Evolutionary conservation across 352 stramenopile species (phyloP).

Genomic region (Globisporangium carolinianum): DNA sequence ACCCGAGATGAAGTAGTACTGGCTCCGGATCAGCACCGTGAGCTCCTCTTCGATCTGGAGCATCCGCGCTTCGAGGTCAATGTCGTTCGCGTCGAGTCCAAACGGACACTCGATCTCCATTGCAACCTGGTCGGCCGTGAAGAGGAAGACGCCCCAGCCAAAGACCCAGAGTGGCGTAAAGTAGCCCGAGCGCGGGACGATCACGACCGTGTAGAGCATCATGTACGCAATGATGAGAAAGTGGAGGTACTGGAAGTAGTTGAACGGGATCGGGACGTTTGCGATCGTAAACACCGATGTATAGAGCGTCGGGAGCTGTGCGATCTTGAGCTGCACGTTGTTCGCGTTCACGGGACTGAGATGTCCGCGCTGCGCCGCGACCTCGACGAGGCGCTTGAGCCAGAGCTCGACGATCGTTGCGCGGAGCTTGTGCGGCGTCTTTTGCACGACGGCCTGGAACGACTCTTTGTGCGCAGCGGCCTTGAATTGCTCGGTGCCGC

Average conservation of each 20-base stretch:
- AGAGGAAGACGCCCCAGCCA: slow-evolving; percentile 72
- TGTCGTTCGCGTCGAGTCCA: slow-evolving; percentile 73
- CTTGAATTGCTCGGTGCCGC: slow-evolving; percentile 49
- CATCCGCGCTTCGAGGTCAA: slow-evolving; percentile 65
- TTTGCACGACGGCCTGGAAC: slow-evolving; percentile 46
- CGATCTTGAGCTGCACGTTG: slow-evolving; percentile 55
- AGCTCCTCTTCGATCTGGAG: slow-evolving; percentile 80
- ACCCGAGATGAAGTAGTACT: slow-evolving; percentile 76
- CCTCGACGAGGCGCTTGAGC: slow-evolving; percentile 69
- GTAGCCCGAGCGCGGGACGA: slow-evolving; percentile 59
- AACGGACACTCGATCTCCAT: slow-evolving; percentile 85
- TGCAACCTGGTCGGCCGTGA: slow-evolving; percentile 74
- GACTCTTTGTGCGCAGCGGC: slow-evolving; percentile 38
- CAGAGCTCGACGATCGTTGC: slow-evolving; percentile 75
- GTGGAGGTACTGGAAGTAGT: slow-evolving; percentile 82
- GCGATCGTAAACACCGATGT: slow-evolving; percentile 82
- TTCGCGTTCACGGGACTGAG: slow-evolving; percentile 50
- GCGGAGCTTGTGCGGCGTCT: slow-evolving; percentile 62
- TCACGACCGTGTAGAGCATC: slow-evolving; percentile 81
- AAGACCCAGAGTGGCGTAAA: slow-evolving; percentile 81
- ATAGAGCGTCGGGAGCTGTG: slow-evolving; percentile 62
- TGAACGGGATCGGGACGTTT: slow-evolving; percentile 82
- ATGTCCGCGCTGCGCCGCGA: slow-evolving; percentile 50
- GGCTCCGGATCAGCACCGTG: slow-evolving; percentile 68
- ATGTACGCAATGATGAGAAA: slow-evolving; percentile 67